phyloP scores from a whole-genome alignment of 2,329 filamentous ascomycete genomes.

The Arthrobotrys iridis region DNA sequence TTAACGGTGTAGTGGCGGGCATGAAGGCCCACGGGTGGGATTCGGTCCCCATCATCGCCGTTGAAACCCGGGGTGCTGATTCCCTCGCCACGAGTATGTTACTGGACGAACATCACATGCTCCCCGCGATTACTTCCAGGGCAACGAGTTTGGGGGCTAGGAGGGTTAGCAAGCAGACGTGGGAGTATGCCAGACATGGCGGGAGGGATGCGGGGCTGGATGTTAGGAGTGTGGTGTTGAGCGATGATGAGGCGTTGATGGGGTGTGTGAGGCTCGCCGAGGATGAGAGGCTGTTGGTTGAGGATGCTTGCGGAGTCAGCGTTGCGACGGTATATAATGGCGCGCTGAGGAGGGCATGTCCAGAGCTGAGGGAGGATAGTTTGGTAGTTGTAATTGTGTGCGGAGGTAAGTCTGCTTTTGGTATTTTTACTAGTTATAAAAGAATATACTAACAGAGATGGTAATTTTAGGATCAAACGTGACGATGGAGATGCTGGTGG shows the following conservation, averaged over 20 bases:
- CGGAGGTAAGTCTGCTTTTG: constrained; percentile 64
- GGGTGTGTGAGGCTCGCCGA: constrained; percentile 81
- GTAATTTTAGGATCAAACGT: constrained; percentile 70
- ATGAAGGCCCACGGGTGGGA: constrained; percentile 66
- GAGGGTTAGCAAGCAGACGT: constrained; percentile 74
- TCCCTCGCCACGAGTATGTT: constrained; percentile 72
- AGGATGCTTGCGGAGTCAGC: constrained; percentile 84
- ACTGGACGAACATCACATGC: constrained; percentile 69
- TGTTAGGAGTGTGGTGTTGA: constrained; percentile 72
- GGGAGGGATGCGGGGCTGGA: constrained; percentile 63
- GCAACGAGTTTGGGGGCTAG: constrained; percentile 79
- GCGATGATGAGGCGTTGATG: constrained; percentile 80
- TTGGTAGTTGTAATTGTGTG: constrained; percentile 87
- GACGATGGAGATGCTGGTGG: constrained; percentile 70
- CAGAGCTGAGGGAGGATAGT: constrained; percentile 70
- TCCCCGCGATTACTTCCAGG: constrained; percentile 77
- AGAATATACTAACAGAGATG: constrained; percentile 31
- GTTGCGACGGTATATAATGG: constrained; percentile 75
- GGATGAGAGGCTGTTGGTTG: constrained; percentile 82
- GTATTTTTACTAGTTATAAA: not conserved
- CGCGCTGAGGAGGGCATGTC: constrained; percentile 70
- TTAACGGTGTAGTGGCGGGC: constrained; percentile 79
- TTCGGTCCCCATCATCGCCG: constrained; percentile 71
- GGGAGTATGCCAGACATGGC: constrained; percentile 69
- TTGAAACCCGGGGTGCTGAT: constrained; percentile 80